These are phyloP conservation scores for Cyberlindnera mycetangii DNA, from an alignment of 805 yeast genomes.

Conservation along the genomic window DNA sequence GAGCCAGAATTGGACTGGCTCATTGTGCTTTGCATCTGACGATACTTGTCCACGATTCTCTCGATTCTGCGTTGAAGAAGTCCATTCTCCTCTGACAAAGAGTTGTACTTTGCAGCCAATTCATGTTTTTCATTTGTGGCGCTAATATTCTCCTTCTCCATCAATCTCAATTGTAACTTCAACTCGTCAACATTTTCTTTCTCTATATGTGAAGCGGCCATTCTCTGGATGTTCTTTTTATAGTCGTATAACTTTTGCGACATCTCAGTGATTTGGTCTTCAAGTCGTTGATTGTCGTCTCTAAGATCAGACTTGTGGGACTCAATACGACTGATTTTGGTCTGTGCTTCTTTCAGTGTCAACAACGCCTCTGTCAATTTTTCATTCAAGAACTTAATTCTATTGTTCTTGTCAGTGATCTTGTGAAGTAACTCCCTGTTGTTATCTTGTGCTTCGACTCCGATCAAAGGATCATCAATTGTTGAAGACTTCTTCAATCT, in stretches of 20 bases:
- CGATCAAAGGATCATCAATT: conserved; percentile 4
- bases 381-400: conserved; percentile 23
- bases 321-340: conserved; percentile 30
- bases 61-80: conserved; percentile 33
- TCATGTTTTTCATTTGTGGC: conserved; percentile 34
- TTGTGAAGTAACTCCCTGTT: conserved; percentile 27
- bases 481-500: conserved; percentile 14
- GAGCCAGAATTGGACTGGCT: conserved; percentile 18
- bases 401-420: conserved; percentile 25
- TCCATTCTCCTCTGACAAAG: conserved; percentile 26
- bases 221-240: conserved; percentile 22
- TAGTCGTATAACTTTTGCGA: conserved; percentile 32
- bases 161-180: conserved; percentile 15
- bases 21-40: conserved; percentile 28
- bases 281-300: conserved; percentile 33
- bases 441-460: conserved; percentile 8
- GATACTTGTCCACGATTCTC: conserved; percentile 26
- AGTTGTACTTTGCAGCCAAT: conserved; percentile 27
- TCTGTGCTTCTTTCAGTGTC: conserved; percentile 31
- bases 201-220: conserved; percentile 10
- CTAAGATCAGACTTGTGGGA: conserved; percentile 29
- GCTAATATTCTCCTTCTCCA: conserved; percentile 24
- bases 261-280: conserved; percentile 29
- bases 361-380: conserved; percentile 25
- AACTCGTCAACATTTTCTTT: conserved; percentile 15